phyloP scores from a whole-genome alignment of 495 filamentous ascomycete genomes.

The Penicillium mononematosum region DNA sequence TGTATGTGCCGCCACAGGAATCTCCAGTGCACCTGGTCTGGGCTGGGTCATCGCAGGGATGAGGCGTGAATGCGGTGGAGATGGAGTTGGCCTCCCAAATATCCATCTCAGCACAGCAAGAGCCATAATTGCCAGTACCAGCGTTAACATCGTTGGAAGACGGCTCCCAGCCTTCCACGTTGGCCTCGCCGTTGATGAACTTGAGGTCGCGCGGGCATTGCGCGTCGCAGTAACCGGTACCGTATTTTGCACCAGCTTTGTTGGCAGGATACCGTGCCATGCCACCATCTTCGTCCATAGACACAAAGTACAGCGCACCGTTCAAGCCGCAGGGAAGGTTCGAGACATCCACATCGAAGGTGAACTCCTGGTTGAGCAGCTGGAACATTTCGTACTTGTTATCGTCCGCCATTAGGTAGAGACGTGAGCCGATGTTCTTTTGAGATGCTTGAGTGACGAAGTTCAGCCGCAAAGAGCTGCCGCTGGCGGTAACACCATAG shows the following conservation, averaged over 20 bases:
- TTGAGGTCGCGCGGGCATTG: constrained; percentile 62
- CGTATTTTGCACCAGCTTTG: constrained; percentile 64
- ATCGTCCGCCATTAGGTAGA: constrained; percentile 55
- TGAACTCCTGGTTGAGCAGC: constrained; percentile 58
- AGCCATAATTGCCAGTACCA: constrained; percentile 54
- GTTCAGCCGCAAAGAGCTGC: constrained; percentile 50
- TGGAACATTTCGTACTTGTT: constrained; percentile 57
- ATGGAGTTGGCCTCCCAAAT: constrained; percentile 66
- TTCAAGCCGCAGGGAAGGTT: constrained; percentile 66
- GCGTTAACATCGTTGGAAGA: constrained; percentile 57
- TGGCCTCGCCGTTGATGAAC: constrained; percentile 65
- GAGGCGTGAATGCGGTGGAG: constrained; percentile 57
- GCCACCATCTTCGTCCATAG: constrained; percentile 63
- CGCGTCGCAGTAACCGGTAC: constrained; percentile 71
- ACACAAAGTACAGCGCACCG: constrained; percentile 64
- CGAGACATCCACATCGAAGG: constrained; percentile 65
- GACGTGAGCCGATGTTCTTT: constrained; percentile 52
- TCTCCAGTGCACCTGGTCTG: constrained; percentile 57
- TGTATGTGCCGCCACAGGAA: constrained; percentile 52
- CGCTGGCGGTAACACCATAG: constrained; percentile 53
- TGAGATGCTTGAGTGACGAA: constrained; percentile 46
- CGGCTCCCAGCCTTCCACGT: constrained; percentile 56
- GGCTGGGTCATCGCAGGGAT: constrained; percentile 55
- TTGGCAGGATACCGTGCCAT: constrained; percentile 50
- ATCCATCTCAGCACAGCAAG: constrained; percentile 72